phyloP scores from a whole-genome alignment of 176 grass and related monocot species.

The Carex myosuroides region DNA sequence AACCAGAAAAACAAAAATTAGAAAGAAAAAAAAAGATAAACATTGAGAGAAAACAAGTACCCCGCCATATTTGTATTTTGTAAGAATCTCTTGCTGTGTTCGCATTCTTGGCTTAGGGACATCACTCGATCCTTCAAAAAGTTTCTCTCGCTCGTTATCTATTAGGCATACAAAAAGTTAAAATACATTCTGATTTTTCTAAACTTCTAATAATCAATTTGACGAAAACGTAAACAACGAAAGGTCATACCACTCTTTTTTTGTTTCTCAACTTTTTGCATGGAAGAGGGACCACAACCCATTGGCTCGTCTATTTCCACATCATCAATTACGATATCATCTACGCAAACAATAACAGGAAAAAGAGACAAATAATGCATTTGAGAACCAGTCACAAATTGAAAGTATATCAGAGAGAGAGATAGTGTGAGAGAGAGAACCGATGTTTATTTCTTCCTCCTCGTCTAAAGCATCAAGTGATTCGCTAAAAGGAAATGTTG shows the following conservation, averaged over 20 bases:
- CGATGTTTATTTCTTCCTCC: slow-evolving; percentile 38
- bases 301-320: slow-evolving; percentile 19
- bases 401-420: slow-evolving; percentile 23
- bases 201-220: background rate
- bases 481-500: slow-evolving; percentile 39
- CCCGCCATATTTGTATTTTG: slow-evolving; percentile 77
- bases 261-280: slow-evolving; percentile 21
- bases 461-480: slow-evolving; percentile 28
- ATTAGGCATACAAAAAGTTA: slow-evolving; percentile 19
- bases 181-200: background rate
- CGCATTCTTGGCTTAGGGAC: slow-evolving; percentile 62
- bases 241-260: slow-evolving; percentile 33
- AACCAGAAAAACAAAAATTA: background rate
- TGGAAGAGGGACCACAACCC: slow-evolving; percentile 27
- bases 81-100: slow-evolving; percentile 82
- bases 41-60: slow-evolving; percentile 27
- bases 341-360: slow-evolving; percentile 32
- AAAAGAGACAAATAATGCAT: slow-evolving; percentile 24
- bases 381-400: slow-evolving; percentile 2
- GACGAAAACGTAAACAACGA: background rate
- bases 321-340: slow-evolving; percentile 79
- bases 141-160: slow-evolving; percentile 43
- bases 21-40: background rate
- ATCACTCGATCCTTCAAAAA: slow-evolving; percentile 49
- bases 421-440: slow-evolving; percentile 34